Conservation (phyloP, 78 protist species). For the Isochrysis galbana region DNA sequence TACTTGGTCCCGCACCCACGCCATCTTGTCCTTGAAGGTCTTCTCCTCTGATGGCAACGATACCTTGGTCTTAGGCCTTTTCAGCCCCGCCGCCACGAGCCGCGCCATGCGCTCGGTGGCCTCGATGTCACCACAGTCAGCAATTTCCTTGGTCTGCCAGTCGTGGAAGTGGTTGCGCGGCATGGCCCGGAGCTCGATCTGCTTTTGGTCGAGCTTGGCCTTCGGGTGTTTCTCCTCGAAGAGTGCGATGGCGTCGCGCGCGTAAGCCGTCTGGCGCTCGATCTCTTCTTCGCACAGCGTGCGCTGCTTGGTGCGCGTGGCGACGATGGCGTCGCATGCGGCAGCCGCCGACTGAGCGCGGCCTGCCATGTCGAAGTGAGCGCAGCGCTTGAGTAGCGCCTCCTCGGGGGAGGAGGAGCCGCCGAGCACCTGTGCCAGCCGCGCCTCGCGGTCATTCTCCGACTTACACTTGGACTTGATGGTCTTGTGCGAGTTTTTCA, state of each 20-base stretch:
- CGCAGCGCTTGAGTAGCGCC: slow-evolving; percentile 30
- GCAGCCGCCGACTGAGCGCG: not conserved
- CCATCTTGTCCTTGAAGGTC: not conserved
- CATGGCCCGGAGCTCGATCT: not conserved
- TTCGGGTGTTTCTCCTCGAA: not conserved
- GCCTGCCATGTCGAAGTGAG: not conserved
- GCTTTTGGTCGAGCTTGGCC: not conserved
- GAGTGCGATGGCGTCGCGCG: not conserved
- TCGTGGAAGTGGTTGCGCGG: not conserved
- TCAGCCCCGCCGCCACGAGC: not conserved
- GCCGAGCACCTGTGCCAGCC: not conserved
- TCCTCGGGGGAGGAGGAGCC: slow-evolving; percentile 36
- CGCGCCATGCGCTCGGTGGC: not conserved
- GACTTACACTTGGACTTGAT: not conserved
- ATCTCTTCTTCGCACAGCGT: not conserved
- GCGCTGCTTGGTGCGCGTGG: not conserved
- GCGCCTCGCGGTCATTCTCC: slow-evolving; percentile 34
- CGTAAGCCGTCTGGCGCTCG: not conserved
- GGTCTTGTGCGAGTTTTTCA: not conserved
- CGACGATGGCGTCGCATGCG: slow-evolving; percentile 14
- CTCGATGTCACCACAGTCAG: not conserved
- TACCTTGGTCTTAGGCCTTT: not conserved
- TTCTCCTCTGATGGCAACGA: not conserved
- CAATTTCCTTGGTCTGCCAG: not conserved
- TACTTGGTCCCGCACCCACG: not conserved